A percentile compares a stretch with the other conserved stretches of the same genome.
Evolutionary conservation across 2,329 filamentous ascomycete genomes (phyloP).

Genomic region (Daldinia eschscholtzii): DNA sequence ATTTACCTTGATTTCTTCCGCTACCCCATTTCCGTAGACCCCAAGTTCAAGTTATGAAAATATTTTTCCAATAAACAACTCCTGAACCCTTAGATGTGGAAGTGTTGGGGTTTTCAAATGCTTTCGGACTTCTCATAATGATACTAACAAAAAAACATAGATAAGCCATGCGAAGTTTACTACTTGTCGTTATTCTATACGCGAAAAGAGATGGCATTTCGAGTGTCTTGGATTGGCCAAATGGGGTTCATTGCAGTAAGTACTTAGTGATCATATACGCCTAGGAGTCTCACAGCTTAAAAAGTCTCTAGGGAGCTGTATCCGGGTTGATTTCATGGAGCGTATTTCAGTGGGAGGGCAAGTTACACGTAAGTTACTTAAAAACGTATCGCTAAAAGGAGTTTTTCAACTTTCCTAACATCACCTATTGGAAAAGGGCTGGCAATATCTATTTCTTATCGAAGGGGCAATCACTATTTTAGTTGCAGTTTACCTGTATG

Average conservation of each 20-base stretch:
- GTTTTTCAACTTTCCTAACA: background rate
- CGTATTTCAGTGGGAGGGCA: background rate
- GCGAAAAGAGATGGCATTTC: slow-evolving; percentile 41
- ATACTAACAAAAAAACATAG: background rate
- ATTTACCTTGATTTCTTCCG: too few species aligned
- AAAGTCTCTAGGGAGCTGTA: background rate
- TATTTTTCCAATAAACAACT: too few species aligned
- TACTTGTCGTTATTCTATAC: slow-evolving; percentile 40
- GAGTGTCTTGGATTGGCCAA: slow-evolving; percentile 41
- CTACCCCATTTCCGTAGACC: too few species aligned
- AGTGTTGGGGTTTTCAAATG: too few species aligned
- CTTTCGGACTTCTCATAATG: too few species aligned
- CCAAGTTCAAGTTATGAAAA: too few species aligned
- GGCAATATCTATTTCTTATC: slow-evolving; percentile 1
- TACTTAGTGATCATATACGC: background rate
- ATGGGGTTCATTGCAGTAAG: slow-evolving; percentile 46
- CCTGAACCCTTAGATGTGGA: too few species aligned
- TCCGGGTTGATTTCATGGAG: background rate
- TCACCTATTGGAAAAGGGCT: background rate
- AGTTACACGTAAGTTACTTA: background rate
- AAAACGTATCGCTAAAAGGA: background rate
- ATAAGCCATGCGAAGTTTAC: slow-evolving; percentile 26
- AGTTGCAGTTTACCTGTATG: slow-evolving; percentile 41
- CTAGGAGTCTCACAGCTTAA: background rate
- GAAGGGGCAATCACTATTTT: slow-evolving; percentile 37